Base-by-base conservation (phyloP, 2,329 filamentous ascomycete genomes). In the Phyllosticta citribraziliensis region DNA sequence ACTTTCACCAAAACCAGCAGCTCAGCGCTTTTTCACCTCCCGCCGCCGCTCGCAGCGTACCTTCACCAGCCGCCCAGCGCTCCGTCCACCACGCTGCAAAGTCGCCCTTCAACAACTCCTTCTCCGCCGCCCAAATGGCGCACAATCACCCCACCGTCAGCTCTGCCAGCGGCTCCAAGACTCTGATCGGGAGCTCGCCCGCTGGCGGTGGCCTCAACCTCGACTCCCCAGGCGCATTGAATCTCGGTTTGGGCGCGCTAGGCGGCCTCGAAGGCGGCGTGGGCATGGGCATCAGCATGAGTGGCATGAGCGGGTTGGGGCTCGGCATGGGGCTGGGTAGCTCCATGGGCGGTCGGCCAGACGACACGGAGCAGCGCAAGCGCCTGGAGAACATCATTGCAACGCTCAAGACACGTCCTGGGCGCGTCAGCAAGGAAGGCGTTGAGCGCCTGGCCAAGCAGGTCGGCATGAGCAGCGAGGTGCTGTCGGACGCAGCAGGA, bases 401-500 rank as follows among this genome's bases (percentile, higher is more conserved):
- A 52, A 85, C 77, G 66, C 85, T 92, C 62, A 86, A 82, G 17
- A 82, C 80, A 64, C 87, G 82, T 68, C 88, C 85, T 64, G 87
- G 87, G 3, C 76, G 85, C 51, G 84, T 93, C 47, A 89, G 88
- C 66, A 87, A 89, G 68, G 84, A 88, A 30, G 88, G 88, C 2
- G 78, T 94, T n/a, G 85, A 88, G 70, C 80, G 88, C 59, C 75
- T 93, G 30, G 87, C 85, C 9, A 82, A 83, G 67, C 80, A 84
- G 60, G 79, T 87, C 59, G 88, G 87, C 75, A 81, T 74, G 81
- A 56, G 54, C 25, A 61, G 59, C 47, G 86, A 64, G 76, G 83
- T 67, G 20, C 65, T 70, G 60, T 66, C 69, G 52, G 67, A 69
- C 53, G 63, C 56, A 24, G 30, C 47, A 12, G 60, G 60, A 20